A percentile compares a stretch with the other conserved stretches of the same genome.
Conservation (phyloP, 768 basidiomycete species). For the Sporobolomyces roseus region DNA sequence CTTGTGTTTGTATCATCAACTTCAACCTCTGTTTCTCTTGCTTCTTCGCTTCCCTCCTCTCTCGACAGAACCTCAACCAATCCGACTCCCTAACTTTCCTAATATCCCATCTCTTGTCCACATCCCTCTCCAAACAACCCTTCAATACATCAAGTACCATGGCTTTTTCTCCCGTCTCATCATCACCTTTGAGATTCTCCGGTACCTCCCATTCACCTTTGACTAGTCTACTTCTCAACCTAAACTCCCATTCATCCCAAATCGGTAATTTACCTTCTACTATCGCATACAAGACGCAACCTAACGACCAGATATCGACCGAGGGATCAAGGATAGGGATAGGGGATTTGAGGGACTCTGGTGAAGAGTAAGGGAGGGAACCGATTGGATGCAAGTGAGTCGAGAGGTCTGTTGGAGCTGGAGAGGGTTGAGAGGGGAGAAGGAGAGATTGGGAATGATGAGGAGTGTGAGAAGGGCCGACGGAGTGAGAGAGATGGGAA, state of each 20-base stretch:
- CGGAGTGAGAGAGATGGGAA: not conserved
- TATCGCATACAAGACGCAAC: slow-evolving; percentile 79
- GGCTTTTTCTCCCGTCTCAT: slow-evolving; percentile 2
- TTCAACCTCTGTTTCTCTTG: not conserved
- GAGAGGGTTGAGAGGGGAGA: not conserved
- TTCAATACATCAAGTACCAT: slow-evolving; percentile 56
- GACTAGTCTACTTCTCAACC: slow-evolving; percentile 85
- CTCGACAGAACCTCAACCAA: slow-evolving; percentile 47
- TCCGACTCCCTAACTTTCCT: slow-evolving; percentile 66
- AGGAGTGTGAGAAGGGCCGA: slow-evolving; percentile 13
- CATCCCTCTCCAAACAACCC: slow-evolving; percentile 71
- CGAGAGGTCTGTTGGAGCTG: slow-evolving; percentile 10
- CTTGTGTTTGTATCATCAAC: slow-evolving; percentile 4
- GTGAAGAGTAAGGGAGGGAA: slow-evolving; percentile 46
- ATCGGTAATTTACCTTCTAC: slow-evolving; percentile 84
- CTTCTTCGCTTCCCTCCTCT: not conserved
- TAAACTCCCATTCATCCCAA: slow-evolving; percentile 79
- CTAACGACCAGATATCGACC: slow-evolving; percentile 91
- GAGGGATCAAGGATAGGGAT: slow-evolving; percentile 53
- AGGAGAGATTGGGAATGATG: slow-evolving; percentile 8
- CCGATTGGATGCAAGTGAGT: slow-evolving; percentile 41
- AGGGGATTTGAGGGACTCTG: slow-evolving; percentile 44
- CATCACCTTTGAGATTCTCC: slow-evolving; percentile 2
- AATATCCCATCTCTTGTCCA: slow-evolving; percentile 70
- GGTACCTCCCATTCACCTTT: slow-evolving; percentile 60